Evolutionary conservation across 352 stramenopile species (phyloP).

Genomic region (Globisporangium rhizosaccharum): DNA sequence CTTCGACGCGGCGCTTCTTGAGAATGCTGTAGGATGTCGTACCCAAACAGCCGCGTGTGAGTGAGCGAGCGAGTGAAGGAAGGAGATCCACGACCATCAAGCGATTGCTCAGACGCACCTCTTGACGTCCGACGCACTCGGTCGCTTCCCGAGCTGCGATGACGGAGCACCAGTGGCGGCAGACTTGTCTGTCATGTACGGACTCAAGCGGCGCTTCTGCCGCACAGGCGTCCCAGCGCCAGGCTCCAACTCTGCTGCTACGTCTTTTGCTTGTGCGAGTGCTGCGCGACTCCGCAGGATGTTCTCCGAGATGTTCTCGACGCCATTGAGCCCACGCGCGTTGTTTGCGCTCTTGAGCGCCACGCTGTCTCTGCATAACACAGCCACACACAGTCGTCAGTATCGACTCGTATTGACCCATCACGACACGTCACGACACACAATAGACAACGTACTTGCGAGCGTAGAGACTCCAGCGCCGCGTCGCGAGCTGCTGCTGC

Average conservation of each 20-base stretch:
- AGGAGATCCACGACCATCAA: not conserved
- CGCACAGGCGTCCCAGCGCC: slow-evolving; percentile 25
- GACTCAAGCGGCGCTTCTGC: slow-evolving; percentile 21
- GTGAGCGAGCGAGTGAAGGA: slow-evolving; percentile 13
- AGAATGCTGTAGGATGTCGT: slow-evolving; percentile 39
- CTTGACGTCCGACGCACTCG: slow-evolving; percentile 13
- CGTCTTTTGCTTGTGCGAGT: not conserved
- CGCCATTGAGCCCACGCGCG: slow-evolving; percentile 35
- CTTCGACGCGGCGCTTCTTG: slow-evolving; percentile 46
- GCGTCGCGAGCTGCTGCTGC: slow-evolving; percentile 25
- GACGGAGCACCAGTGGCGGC: not conserved
- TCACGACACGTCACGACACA: not conserved
- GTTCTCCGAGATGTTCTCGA: slow-evolving; percentile 78
- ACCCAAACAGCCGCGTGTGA: slow-evolving; percentile 1
- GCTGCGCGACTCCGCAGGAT: slow-evolving; percentile 40
- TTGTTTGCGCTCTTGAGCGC: slow-evolving; percentile 26
- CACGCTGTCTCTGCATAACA: slow-evolving; percentile 22
- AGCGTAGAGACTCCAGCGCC: slow-evolving; percentile 66
- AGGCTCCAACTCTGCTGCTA: slow-evolving; percentile 8
- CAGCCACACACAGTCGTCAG: not conserved
- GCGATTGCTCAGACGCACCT: slow-evolving; percentile 7
- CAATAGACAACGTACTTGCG: slow-evolving; percentile 41
- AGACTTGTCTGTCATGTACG: slow-evolving; percentile 3
- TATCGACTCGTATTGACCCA: not conserved
- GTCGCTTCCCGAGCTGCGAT: slow-evolving; percentile 11